Evolutionary conservation across 2,329 filamentous ascomycete genomes (phyloP), one percentile per base, ranked within the genome.

Genomic region (Passalora sequoiae): DNA sequence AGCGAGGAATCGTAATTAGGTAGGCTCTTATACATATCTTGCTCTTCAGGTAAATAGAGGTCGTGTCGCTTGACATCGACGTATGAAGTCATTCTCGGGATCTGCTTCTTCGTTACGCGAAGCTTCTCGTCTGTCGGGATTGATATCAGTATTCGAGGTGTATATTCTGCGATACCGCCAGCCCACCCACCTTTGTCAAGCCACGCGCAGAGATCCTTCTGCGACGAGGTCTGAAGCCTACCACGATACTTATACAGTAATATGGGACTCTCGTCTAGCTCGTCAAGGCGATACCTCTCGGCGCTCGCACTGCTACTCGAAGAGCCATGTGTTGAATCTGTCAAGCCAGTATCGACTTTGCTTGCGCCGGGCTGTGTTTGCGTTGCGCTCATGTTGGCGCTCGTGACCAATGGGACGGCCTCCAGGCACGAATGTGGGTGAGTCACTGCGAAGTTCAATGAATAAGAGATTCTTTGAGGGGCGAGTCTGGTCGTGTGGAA

Each of bases 41-140:
- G 66, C 44, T 71, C 66, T 41, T 59, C 54, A 6, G 60, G 55
- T 32, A 65, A 59, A 51, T 66, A 71, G 19, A 73, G 64, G 49
- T 73, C 70, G 51, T 72, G 68, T 40, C 65, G 64, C 48, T 64
- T 62, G 25, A 74, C 65, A 47, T 73, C 69, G 21, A 74, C 53
- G 40, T 68, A 66, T 22, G 67, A 69, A 51, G 68, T 66, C 46
- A 65, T 62, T 32, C 70, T 66, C 4, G 70, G 70, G 29, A 74
- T 72, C 28, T 58, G 57, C 51, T 72, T 73, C 53, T 60, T 65
- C 16, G 71, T 71, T 29, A 70, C 68, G 53, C 70, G 69, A 38
- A 70, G 63, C 47, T 64, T 60, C 21, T 68, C 66, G 45, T 71
- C 69, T 70, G 41, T 29, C 24, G 27, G 12, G 21, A 15, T 16